phyloP scores from a whole-genome alignment of 371 early-diverging fungal species.

The Mortierella sp. region DNA sequence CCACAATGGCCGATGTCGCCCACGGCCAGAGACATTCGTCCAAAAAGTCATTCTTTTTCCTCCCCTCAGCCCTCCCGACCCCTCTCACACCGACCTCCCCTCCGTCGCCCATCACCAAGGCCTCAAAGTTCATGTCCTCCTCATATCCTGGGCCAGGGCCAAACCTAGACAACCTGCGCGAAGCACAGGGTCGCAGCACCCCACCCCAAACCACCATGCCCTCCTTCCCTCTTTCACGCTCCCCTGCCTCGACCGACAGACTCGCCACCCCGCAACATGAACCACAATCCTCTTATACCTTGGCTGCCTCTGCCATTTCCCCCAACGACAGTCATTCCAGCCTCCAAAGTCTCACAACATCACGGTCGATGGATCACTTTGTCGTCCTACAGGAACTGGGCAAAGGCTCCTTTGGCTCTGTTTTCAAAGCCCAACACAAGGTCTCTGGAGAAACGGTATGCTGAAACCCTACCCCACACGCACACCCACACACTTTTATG shows the following conservation, averaged over 20 bases:
- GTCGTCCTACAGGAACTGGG: slow-evolving; percentile 83
- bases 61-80: slow-evolving; percentile 20
- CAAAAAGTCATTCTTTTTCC: slow-evolving; percentile 31
- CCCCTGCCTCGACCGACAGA: background rate
- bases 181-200: slow-evolving; percentile 1
- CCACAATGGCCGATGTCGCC: slow-evolving; percentile 25
- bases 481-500: too few species aligned
- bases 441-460: slow-evolving; percentile 79
- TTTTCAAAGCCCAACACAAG: slow-evolving; percentile 80
- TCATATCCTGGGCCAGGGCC: slow-evolving; percentile 15
- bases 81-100: slow-evolving; percentile 46
- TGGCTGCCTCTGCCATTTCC: slow-evolving; percentile 30
- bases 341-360: slow-evolving; percentile 20
- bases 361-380: slow-evolving; percentile 73
- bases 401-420: slow-evolving; percentile 94
- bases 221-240: background rate
- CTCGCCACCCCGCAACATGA: slow-evolving; percentile 29
- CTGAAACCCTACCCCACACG: background rate
- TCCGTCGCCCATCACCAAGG: slow-evolving; percentile 23
- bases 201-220: background rate
- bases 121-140: slow-evolving; percentile 13
- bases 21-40: slow-evolving; percentile 8
- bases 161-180: background rate
- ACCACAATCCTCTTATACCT: background rate
- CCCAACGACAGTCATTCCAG: slow-evolving; percentile 9